Base-by-base conservation (phyloP, 352 stramenopile genomes). In the Pythium vanterpoolii region DNA sequence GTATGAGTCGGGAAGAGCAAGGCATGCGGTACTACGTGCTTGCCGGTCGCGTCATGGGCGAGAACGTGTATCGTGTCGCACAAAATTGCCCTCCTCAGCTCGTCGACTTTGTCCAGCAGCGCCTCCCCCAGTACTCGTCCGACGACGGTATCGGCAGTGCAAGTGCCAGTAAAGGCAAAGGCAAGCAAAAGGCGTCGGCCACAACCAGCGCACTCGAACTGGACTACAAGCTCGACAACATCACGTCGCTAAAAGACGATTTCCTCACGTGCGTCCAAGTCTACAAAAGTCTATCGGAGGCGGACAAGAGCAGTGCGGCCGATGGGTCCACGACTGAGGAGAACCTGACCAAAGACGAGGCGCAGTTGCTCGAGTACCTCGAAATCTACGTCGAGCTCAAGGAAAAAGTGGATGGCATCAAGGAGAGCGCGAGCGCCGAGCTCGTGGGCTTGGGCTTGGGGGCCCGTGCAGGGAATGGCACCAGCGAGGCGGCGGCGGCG, bases 381-480 rank as follows among this genome's bases (percentile, higher is more conserved):
- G 84, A 93, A 51, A 93, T 95, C 40, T 93, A 93, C 68, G 68
- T 86, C 24, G 84, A 94, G 62, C 66, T 94, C 11, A 94, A 91
- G 64, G 84, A 94, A 50, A 94, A 94, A 57, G 84, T 92, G 14
- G 84, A 93, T 39, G 74, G 72, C 6, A 86, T 95, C 28, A 83
- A 86, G 47, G 78, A 91, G 47, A 74, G 68, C 48, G 60, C 62
- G 3, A 56, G 43, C 11, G 72, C 59, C 19, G 65, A 74, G 33
- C 59, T 61, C 13, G 56, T 70, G 0, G 64, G 38, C 4, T 55
- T 45, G 11, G 43, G 16, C 23, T 43, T 1, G 34, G 42, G 2
- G 46, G n/a, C n/a, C n/a, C n/a, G 21, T 11, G 34, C 34, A 9
- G 34, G 34, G 34, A 2, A 9, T 9, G 60, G 49, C 14, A 60